Evolutionary conservation across 75 land plant genomes (phyloP).

Genomic region (Pinus albicaulis): DNA sequence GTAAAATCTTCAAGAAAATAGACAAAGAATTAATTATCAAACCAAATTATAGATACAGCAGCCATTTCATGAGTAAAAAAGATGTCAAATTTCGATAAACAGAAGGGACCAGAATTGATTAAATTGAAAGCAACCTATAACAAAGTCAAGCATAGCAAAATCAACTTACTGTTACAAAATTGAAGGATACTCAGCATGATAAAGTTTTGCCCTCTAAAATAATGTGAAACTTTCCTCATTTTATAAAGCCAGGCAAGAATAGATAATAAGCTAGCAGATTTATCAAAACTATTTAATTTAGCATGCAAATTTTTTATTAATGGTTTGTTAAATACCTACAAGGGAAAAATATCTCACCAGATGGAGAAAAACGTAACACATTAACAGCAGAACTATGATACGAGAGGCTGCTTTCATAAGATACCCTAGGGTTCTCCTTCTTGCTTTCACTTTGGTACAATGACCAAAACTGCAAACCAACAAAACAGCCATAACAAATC

Average conservation of each 20-base stretch:
- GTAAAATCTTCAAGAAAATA: no score
- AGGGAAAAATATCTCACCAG: slow-evolving; percentile 44
- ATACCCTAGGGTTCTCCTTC: slow-evolving; percentile 55
- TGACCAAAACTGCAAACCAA: slow-evolving; percentile 73
- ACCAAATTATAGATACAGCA: not conserved
- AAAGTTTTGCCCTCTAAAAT: not conserved
- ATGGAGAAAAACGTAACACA: slow-evolving; percentile 82
- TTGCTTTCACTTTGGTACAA: slow-evolving; percentile 38
- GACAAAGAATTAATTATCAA: not conserved
- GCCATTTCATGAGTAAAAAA: not conserved
- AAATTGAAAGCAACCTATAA: not conserved
- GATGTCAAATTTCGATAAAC: no score
- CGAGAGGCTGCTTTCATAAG: slow-evolving; percentile 73
- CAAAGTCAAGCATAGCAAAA: not conserved
- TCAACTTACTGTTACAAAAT: not conserved
- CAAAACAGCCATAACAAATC: not conserved
- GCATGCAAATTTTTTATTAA: not conserved
- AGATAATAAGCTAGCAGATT: not conserved
- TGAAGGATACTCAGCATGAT: not conserved
- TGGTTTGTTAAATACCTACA: not conserved
- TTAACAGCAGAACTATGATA: slow-evolving; percentile 90
- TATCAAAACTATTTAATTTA: not conserved
- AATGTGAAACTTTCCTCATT: not conserved
- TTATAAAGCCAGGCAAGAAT: not conserved
- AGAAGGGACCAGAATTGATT: not conserved